Conservation (phyloP, 2,329 filamentous ascomycete species). For the Fusarium palustre region DNA sequence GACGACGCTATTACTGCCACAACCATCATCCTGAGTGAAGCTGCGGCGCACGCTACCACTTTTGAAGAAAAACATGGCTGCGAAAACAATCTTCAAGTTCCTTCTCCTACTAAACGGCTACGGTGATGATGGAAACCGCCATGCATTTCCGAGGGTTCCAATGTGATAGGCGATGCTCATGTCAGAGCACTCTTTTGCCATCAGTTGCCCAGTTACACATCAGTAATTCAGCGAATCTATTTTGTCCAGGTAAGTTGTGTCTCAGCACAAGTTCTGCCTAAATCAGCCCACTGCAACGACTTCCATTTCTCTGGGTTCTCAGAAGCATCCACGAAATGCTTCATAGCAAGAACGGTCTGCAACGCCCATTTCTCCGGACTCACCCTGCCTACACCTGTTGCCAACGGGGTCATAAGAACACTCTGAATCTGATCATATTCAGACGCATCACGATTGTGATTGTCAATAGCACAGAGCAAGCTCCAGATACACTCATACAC, state of each 20-base stretch:
- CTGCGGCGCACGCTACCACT: not conserved
- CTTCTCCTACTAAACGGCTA: not conserved
- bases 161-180: too few relatives aligned
- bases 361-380: slow-evolving; percentile 61
- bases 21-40: not conserved
- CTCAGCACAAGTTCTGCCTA: slow-evolving; percentile 17
- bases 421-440: slow-evolving; percentile 52
- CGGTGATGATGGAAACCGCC: not conserved
- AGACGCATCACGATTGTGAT: slow-evolving; percentile 54
- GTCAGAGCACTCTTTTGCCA: too few relatives aligned
- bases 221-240: not conserved
- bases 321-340: slow-evolving; percentile 62
- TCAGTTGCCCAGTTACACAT: too few relatives aligned
- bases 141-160: not conserved
- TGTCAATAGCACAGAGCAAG: slow-evolving; percentile 61
- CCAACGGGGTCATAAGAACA: slow-evolving; percentile 65
- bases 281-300: slow-evolving; percentile 52
- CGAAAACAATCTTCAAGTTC: not conserved
- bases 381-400: slow-evolving; percentile 60
- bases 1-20: not conserved
- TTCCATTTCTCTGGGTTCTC: slow-evolving; percentile 58
- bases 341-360: slow-evolving; percentile 63
- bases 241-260: slow-evolving; percentile 21
- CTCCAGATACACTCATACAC: slow-evolving; percentile 67
- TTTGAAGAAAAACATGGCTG: not conserved